A percentile compares a stretch with the other conserved stretches of the same genome.
Conservation (phyloP, 257 asterid species). For the Ehretia macrophylla region DNA sequence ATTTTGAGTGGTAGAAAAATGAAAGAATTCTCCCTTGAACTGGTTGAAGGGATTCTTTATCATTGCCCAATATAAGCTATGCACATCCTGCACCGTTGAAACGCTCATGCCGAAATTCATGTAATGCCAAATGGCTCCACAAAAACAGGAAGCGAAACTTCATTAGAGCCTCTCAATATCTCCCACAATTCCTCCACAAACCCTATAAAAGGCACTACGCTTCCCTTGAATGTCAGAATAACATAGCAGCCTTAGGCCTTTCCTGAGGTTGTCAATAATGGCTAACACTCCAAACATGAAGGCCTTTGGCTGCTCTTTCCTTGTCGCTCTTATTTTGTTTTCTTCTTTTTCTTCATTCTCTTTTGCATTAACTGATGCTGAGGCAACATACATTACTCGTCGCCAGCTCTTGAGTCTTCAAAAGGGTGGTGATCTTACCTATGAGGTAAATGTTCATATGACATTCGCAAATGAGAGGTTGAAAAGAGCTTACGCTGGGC, state of each 20-base stretch:
- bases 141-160: not conserved
- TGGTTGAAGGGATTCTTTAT: no score
- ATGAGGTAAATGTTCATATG: slow-evolving; percentile 1
- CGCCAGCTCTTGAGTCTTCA: slow-evolving; percentile 23
- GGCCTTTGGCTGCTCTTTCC: slow-evolving; percentile 47
- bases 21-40: no score
- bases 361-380: slow-evolving; percentile 24
- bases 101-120: no score
- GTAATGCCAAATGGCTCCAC: no score
- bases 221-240: not conserved
- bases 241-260: slow-evolving; percentile 54
- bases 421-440: slow-evolving; percentile 10
- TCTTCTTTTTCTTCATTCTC: slow-evolving; percentile 21
- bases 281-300: slow-evolving; percentile 39
- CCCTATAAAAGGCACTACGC: not conserved
- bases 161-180: slow-evolving; percentile 17
- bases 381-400: slow-evolving; percentile 22
- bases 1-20: no score
- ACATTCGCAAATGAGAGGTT: slow-evolving; percentile 41
- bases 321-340: slow-evolving; percentile 21
- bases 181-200: not conserved
- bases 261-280: slow-evolving; percentile 50
- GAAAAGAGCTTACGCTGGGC: slow-evolving; percentile 50
- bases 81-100: no score
- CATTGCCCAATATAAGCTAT: no score